phyloP scores from a whole-genome alignment of 2,329 filamentous ascomycete genomes.

The Verticillium dahliae region DNA sequence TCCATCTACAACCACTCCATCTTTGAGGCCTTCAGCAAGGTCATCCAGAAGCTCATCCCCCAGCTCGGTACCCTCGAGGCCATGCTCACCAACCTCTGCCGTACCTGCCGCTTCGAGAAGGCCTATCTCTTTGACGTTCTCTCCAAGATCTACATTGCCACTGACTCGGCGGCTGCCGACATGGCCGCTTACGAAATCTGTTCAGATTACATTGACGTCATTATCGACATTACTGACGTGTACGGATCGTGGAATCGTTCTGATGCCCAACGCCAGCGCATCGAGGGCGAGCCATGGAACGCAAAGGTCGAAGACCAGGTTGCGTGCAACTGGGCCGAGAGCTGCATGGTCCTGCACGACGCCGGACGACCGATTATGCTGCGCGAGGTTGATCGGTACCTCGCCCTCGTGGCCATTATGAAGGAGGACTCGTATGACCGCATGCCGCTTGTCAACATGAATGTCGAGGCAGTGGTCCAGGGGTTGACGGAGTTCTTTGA shows the following conservation, averaged over 20 bases:
- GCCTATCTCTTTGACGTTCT: slow-evolving; percentile 96
- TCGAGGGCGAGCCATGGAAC: slow-evolving; percentile 56
- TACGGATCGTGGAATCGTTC: slow-evolving; percentile 70
- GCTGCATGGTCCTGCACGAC: slow-evolving; percentile 60
- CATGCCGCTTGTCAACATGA: slow-evolving; percentile 81
- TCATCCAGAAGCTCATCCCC: slow-evolving; percentile 95
- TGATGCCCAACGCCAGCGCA: slow-evolving; percentile 43
- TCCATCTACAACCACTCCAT: slow-evolving; percentile 98
- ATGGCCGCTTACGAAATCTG: slow-evolving; percentile 98
- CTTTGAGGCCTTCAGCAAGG: slow-evolving; percentile 96
- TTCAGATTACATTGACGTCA: slow-evolving; percentile 97
- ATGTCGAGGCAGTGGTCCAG: slow-evolving; percentile 74
- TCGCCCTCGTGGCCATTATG: slow-evolving; percentile 81
- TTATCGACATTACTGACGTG: slow-evolving; percentile 93
- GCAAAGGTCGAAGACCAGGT: slow-evolving; percentile 59
- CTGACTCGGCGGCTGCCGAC: slow-evolving; percentile 86
- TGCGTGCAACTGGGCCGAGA: slow-evolving; percentile 60
- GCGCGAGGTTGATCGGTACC: slow-evolving; percentile 64
- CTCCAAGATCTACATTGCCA: slow-evolving; percentile 98
- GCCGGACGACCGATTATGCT: slow-evolving; percentile 59
- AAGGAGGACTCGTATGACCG: slow-evolving; percentile 78
- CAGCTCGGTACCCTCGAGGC: slow-evolving; percentile 89
- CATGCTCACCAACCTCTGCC: slow-evolving; percentile 87
- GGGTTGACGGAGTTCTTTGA: slow-evolving; percentile 75
- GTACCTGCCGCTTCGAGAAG: slow-evolving; percentile 93